phyloP scores from a whole-genome alignment of 2,329 filamentous ascomycete genomes.

The Verticillium zaregamsianum region DNA sequence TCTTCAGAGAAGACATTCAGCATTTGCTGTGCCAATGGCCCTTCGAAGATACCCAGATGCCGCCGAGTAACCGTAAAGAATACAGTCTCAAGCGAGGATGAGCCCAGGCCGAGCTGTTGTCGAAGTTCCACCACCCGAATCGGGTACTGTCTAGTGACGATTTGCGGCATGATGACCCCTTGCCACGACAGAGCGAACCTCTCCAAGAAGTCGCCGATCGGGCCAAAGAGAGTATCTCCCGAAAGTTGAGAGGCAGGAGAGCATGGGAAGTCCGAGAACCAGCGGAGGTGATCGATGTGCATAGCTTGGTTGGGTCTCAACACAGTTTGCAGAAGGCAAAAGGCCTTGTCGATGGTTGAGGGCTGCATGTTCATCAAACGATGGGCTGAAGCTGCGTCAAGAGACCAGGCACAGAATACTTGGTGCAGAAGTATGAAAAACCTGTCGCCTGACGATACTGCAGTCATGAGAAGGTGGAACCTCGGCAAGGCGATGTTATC shows the following conservation, averaged over 20 bases:
- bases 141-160: conserved; percentile 39
- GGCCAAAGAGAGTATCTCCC: neutral
- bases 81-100: conserved; percentile 46
- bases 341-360: conserved; percentile 23
- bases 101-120: conserved; percentile 41
- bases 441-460: conserved; percentile 50
- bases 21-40: conserved; percentile 24
- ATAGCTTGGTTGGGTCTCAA: conserved; percentile 6
- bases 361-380: conserved; percentile 6
- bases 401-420: conserved; percentile 55
- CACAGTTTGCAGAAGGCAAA: conserved; percentile 12
- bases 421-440: conserved; percentile 66
- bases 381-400: conserved; percentile 29
- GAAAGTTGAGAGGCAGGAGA: neutral
- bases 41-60: conserved; percentile 36
- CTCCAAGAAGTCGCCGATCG: neutral
- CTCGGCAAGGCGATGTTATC: conserved; percentile 28
- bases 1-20: conserved; percentile 27
- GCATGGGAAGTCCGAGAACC: conserved; percentile 24
- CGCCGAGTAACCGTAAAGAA: conserved; percentile 48
- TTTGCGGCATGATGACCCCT: conserved; percentile 25
- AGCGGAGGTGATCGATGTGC: conserved; percentile 16
- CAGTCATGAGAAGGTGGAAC: conserved; percentile 50
- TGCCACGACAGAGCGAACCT: conserved; percentile 26
- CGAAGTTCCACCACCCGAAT: conserved; percentile 54